Percentiles rank a stretch among this genome's conserved stretches.
Evolutionary conservation across 129 eudicot species (phyloP).

Genomic region (Centaurea solstitialis): DNA sequence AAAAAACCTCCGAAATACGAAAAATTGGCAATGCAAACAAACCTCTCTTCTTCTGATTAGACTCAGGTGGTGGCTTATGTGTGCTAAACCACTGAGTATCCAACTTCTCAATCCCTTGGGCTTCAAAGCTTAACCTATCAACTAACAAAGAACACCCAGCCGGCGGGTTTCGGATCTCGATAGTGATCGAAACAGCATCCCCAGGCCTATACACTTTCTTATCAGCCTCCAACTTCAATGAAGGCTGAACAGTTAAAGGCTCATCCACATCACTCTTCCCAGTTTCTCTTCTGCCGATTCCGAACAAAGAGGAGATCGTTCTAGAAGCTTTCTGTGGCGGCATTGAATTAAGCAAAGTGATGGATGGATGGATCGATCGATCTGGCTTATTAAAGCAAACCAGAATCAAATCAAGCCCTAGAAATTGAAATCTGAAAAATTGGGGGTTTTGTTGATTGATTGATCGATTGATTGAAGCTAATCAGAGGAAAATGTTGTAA

Average conservation of each 20-base stretch:
- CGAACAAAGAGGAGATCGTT: conserved; percentile 74
- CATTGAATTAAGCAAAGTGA: conserved; percentile 29
- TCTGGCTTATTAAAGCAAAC: not conserved
- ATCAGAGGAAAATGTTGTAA: not conserved
- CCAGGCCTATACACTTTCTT: conserved; percentile 82
- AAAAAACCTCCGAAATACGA: not conserved
- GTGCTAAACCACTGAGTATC: conserved; percentile 90
- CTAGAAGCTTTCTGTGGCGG: conserved; percentile 55
- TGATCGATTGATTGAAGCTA: conserved; percentile 5
- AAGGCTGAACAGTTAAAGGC: conserved; percentile 36
- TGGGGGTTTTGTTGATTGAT: not conserved
- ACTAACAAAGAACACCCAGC: conserved; percentile 55
- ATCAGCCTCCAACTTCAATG: conserved; percentile 60
- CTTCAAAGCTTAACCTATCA: conserved; percentile 63
- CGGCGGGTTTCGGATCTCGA: conserved; percentile 65
- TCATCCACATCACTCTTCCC: conserved; percentile 2
- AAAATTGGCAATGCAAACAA: conserved; percentile 21
- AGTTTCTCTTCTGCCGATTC: conserved; percentile 36
- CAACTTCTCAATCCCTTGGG: conserved; percentile 85
- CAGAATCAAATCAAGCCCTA: conserved; percentile 8
- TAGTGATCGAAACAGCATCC: conserved; percentile 58
- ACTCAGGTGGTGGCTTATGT: conserved; percentile 50
- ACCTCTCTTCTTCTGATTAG: conserved; percentile 68
- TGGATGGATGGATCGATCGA: conserved; percentile 22
- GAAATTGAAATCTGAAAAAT: not conserved